Evolutionary conservation across 1,284 basidiomycete species (phyloP), one percentile per base, ranked within the genome.

Genomic region (Trametes polyzona): DNA sequence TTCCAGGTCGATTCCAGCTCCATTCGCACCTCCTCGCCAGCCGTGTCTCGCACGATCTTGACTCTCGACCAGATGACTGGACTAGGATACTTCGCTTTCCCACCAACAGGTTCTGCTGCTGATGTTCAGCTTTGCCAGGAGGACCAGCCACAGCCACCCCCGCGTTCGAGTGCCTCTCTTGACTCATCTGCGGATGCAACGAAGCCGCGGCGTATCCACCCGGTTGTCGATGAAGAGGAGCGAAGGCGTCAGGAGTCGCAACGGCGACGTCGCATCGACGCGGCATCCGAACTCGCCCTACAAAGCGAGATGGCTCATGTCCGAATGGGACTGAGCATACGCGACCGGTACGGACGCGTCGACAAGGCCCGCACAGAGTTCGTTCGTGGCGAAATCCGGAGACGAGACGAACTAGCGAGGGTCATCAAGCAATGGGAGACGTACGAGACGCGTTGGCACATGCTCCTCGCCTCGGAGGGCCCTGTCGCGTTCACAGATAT

Each of bases 221-320:
- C n/a, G n/a, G n/a, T n/a, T n/a, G n/a, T n/a, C n/a, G n/a, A n/a
- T 41, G 57, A 61, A 23, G 58, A 55, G 23, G 53, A 49, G 24
- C 59, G 55, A 21, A 44, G 51, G 43, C 52, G 44, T 7, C 54
- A 61, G 3, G 67, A 69, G 23, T 66, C 61, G 17, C 65, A 59
- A 36, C 65, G 65, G 32, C 52, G 27, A 27, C 55, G 60, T 32
- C 62, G 67, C 37, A 64, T 62, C 17, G 73, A 72, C 32, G 63
- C 52, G 10, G 75, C 76, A 52, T 70, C 63, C 12, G 65, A 56
- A 17, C 67, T 74, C 16, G 67, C 71, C 12, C 66, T 73, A 23
- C 59, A 52, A 41, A 81, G 81, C 36, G 84, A 86, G 64, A 76
- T 83, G 49, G 78, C 78, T 16, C 86, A 84, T 83, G 83, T 87